These are phyloP conservation scores for Thielaviopsis euricoi DNA, from an alignment of 2,329 filamentous ascomycete species.

Conservation along the genomic window DNA sequence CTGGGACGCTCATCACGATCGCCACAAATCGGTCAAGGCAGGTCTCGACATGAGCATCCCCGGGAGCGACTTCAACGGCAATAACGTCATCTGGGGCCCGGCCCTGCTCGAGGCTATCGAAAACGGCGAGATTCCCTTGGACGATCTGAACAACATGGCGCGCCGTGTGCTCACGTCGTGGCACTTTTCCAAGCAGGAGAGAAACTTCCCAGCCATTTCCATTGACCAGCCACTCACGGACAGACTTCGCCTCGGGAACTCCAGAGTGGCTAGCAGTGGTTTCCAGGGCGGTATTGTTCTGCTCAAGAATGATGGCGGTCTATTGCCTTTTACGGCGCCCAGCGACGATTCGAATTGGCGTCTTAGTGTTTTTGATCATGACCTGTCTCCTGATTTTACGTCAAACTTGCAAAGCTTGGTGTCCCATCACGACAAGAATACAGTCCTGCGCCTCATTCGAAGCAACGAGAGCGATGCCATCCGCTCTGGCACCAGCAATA, in stretches of 20 bases:
- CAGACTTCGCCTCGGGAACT: constrained; percentile 17
- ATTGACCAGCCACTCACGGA: constrained; percentile 15
- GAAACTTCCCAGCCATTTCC: constrained; percentile 33
- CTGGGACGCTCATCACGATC: not conserved
- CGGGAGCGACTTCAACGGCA: constrained; percentile 42
- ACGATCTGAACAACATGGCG: constrained; percentile 50
- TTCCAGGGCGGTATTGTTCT: constrained; percentile 43
- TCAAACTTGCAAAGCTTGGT: not conserved
- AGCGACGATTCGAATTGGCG: constrained; percentile 25
- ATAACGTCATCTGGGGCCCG: constrained; percentile 37
- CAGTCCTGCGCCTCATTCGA: not conserved
- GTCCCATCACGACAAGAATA: not conserved
- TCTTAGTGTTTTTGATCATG: not conserved
- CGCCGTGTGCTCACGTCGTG: constrained; percentile 46
- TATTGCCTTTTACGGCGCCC: constrained; percentile 36
- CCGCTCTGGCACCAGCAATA: not conserved
- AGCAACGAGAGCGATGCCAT: not conserved
- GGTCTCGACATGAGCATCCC: constrained; percentile 76
- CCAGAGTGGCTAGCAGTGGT: constrained; percentile 37
- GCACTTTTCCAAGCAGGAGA: constrained; percentile 39
- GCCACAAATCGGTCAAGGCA: constrained; percentile 30
- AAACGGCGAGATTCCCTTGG: constrained; percentile 39
- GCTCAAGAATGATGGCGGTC: constrained; percentile 45
- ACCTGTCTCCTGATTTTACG: not conserved
- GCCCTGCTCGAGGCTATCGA: constrained; percentile 36